A percentile compares a stretch with the other conserved stretches of the same genome.
These are phyloP conservation scores for Lotmaria passim DNA, from an alignment of 208 protist genomes.

Conservation along the genomic window DNA sequence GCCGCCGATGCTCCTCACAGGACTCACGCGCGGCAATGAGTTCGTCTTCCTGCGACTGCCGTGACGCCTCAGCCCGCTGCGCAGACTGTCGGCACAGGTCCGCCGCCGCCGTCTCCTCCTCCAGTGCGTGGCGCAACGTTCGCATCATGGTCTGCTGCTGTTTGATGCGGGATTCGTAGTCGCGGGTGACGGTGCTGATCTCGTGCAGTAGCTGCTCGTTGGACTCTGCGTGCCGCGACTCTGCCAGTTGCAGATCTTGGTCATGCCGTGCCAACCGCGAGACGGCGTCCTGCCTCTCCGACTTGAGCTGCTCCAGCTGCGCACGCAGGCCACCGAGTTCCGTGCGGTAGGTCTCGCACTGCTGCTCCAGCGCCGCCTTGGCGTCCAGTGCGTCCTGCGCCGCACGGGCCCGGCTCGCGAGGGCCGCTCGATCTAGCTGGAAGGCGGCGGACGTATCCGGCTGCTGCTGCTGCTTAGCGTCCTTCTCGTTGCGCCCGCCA, in stretches of 20 bases:
- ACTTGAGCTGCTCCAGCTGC: slow-evolving; percentile 37
- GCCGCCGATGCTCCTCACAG: slow-evolving; percentile 28
- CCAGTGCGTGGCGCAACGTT: slow-evolving; percentile 57
- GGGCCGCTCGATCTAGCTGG: slow-evolving; percentile 1
- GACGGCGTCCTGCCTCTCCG: slow-evolving; percentile 23
- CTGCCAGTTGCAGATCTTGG: slow-evolving; percentile 30
- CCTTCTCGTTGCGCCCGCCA: too few species aligned
- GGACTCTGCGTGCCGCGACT: slow-evolving; percentile 33
- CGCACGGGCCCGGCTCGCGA: slow-evolving; percentile 15
- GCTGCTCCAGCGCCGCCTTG: slow-evolving; percentile 29
- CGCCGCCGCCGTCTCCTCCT: slow-evolving; percentile 62
- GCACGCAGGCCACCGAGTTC: slow-evolving; percentile 57
- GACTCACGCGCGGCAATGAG: slow-evolving; percentile 33
- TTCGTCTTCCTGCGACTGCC: slow-evolving; percentile 42
- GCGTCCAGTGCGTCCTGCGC: slow-evolving; percentile 23
- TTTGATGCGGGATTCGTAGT: slow-evolving; percentile 57
- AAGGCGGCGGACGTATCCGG: neutral
- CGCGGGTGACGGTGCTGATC: slow-evolving; percentile 41
- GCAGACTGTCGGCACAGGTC: slow-evolving; percentile 50
- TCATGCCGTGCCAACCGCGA: slow-evolving; percentile 32
- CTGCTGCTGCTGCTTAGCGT: slow-evolving; percentile 2
- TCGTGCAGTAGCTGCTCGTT: slow-evolving; percentile 45
- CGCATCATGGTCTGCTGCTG: slow-evolving; percentile 69
- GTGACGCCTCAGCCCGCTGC: slow-evolving; percentile 40
- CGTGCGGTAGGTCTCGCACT: slow-evolving; percentile 55